Percentiles rank a stretch among this genome's conserved stretches.
phyloP scores from a whole-genome alignment of 208 protist species.

The Trypanosoma mega region DNA sequence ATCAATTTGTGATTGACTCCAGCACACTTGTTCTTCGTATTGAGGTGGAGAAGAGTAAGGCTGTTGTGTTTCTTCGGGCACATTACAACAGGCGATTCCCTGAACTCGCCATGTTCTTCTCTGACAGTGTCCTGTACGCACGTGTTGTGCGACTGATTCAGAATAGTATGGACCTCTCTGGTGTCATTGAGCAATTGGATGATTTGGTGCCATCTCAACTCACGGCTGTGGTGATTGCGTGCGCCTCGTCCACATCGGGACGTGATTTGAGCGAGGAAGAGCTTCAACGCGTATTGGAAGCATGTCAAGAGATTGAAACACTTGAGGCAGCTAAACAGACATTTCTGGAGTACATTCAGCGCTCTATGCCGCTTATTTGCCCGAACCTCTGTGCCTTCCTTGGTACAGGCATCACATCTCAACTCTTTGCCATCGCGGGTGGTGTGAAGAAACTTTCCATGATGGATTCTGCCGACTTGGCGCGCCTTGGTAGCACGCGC shows the following conservation, averaged over 20 bases:
- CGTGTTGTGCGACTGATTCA: slow-evolving; percentile 80
- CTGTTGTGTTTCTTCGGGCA: slow-evolving; percentile 82
- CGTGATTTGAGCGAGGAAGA: slow-evolving; percentile 60
- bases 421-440: slow-evolving; percentile 88
- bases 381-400: slow-evolving; percentile 92
- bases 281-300: slow-evolving; percentile 63
- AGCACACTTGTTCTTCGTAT: slow-evolving; percentile 84
- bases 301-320: slow-evolving; percentile 88
- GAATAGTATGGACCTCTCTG: slow-evolving; percentile 80
- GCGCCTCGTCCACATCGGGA: slow-evolving; percentile 84
- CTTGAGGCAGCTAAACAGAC: slow-evolving; percentile 91
- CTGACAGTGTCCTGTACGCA: slow-evolving; percentile 82
- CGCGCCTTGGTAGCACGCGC: slow-evolving; percentile 68
- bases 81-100: slow-evolving; percentile 89
- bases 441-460: slow-evolving; percentile 67
- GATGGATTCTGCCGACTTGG: slow-evolving; percentile 71
- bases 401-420: slow-evolving; percentile 88
- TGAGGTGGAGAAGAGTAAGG: slow-evolving; percentile 87
- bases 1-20: slow-evolving; percentile 90
- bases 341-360: slow-evolving; percentile 92
- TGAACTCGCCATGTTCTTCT: slow-evolving; percentile 88
- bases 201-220: slow-evolving; percentile 85
- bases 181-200: slow-evolving; percentile 66
- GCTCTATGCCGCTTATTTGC: slow-evolving; percentile 89
- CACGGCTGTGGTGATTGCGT: slow-evolving; percentile 81